Evolutionary conservation across 2,329 filamentous ascomycete species (phyloP), one percentile per base, ranked within the genome.

Genomic region (Fusarium concolor): DNA sequence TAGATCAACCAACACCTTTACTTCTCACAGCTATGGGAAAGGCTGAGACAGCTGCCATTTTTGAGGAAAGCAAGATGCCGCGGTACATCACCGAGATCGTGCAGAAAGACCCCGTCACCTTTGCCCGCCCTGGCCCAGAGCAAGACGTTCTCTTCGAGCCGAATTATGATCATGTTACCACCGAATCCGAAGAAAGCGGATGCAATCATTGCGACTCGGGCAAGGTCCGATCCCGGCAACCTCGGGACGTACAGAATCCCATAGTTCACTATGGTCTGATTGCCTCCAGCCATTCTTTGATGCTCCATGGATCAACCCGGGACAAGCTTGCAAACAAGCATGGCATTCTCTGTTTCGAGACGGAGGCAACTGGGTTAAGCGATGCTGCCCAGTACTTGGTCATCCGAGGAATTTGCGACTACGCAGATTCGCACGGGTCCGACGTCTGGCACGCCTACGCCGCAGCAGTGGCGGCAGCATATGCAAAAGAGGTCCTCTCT

Each of bases 401-500:
- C 15, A 52, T 52, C 38, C 28, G 49, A 35, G 49, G 49, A 11
- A 52, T 52, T 14, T 33, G 38, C 22, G 49, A 31, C 29, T 52
- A 52, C 12, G 20, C 38, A 24, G 49, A 49, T 24, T 38, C 45
- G 44, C 44, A 46, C 15, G 22, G 22, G 17, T 38, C 45, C 15
- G 11, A 38, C 38, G 2, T n/a, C n/a, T n/a, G n/a, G n/a, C n/a
- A n/a, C n/a, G n/a, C n/a, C n/a, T n/a, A n/a, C n/a, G n/a, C n/a
- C n/a, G n/a, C n/a, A n/a, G n/a, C n/a, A n/a, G n/a, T n/a, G n/a
- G n/a, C n/a, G n/a, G n/a, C n/a, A n/a, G 38, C 49, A 6, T 53
- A 53, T 18, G 50, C 50, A 26, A 53, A 33, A 43, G 50, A 53
- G 20, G 28, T 53, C 28, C n/a, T 53, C 12, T 35, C 41, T 14